phyloP scores from a whole-genome alignment of 768 basidiomycete species.

The Pulveroboletus sp. region DNA sequence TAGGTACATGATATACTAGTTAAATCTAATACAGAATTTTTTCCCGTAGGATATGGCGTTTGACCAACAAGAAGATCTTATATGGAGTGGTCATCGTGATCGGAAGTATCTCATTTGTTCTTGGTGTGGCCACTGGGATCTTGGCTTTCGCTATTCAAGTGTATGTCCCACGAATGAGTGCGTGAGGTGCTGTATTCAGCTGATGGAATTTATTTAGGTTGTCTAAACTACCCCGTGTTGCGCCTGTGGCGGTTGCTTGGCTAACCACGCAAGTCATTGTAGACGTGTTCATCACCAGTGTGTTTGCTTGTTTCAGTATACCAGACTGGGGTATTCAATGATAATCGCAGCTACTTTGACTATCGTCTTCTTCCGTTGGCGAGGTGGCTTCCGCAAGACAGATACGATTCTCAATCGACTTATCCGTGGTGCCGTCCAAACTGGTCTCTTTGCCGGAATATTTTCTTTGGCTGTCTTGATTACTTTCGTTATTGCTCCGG shows the following conservation, averaged over 20 bases:
- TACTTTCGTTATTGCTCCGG: constrained; percentile 25
- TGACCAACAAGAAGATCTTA: constrained; percentile 19
- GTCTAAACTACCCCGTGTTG: constrained; percentile 38
- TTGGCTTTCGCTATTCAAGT: constrained; percentile 39
- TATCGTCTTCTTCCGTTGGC: constrained; percentile 37
- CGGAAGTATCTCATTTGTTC: constrained; percentile 39
- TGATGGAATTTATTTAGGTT: constrained; percentile 29
- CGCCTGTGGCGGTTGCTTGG: constrained; percentile 46
- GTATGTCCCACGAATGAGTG: constrained; percentile 26
- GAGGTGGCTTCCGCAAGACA: constrained; percentile 52
- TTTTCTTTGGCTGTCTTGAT: constrained; percentile 51
- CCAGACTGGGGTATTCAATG: background rate
- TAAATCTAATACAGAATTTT: background rate
- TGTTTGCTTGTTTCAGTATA: background rate
- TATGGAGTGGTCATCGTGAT: constrained; percentile 34
- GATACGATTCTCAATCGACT: no score
- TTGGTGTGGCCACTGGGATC: constrained; percentile 43
- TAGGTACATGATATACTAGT: constrained; percentile 11
- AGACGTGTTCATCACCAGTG: constrained; percentile 46
- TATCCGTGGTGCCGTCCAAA: constrained; percentile 53
- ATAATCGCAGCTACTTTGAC: constrained; percentile 17
- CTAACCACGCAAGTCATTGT: constrained; percentile 42
- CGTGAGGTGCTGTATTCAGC: background rate
- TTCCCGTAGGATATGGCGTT: constrained; percentile 13
- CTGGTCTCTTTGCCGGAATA: constrained; percentile 48